Evolutionary conservation across 805 yeast genomes (phyloP).

Genomic region (Vanderwaltozyma polyspora): DNA sequence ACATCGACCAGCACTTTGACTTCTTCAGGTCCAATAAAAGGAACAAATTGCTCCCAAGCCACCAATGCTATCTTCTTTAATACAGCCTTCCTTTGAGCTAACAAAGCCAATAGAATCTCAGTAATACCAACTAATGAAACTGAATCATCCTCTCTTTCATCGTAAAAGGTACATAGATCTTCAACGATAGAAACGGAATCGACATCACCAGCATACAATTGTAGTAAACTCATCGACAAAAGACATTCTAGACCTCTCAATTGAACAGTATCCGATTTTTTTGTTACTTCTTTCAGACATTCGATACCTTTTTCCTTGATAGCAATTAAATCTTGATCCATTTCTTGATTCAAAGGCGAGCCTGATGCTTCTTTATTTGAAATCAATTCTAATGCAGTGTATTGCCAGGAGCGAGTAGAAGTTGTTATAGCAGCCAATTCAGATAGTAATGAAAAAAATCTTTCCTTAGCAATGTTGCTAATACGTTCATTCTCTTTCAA

Average conservation of each 20-base stretch:
- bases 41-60: slow-evolving; percentile 48
- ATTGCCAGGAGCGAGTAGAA: slow-evolving; percentile 41
- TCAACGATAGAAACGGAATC: slow-evolving; percentile 68
- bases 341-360: slow-evolving; percentile 25
- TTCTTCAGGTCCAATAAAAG: slow-evolving; percentile 34
- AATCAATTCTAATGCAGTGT: slow-evolving; percentile 34
- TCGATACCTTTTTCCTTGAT: slow-evolving; percentile 40
- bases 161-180: slow-evolving; percentile 43
- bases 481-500: slow-evolving; percentile 8
- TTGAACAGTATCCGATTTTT: slow-evolving; percentile 24
- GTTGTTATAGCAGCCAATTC: slow-evolving; percentile 35
- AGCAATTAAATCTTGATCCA: slow-evolving; percentile 49
- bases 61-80: slow-evolving; percentile 46
- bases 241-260: slow-evolving; percentile 62
- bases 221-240: slow-evolving; percentile 65
- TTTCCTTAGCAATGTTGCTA: slow-evolving; percentile 38
- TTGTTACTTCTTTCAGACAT: slow-evolving; percentile 34
- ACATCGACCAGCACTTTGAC: slow-evolving; percentile 43
- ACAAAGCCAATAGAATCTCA: slow-evolving; percentile 47
- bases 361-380: slow-evolving; percentile 16
- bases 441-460: slow-evolving; percentile 57
- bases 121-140: slow-evolving; percentile 39
- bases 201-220: slow-evolving; percentile 61
- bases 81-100: slow-evolving; percentile 46
- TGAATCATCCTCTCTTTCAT: slow-evolving; percentile 26